Conservation (phyloP, 768 basidiomycete species). For the Leucocoprinus birnbaumii region DNA sequence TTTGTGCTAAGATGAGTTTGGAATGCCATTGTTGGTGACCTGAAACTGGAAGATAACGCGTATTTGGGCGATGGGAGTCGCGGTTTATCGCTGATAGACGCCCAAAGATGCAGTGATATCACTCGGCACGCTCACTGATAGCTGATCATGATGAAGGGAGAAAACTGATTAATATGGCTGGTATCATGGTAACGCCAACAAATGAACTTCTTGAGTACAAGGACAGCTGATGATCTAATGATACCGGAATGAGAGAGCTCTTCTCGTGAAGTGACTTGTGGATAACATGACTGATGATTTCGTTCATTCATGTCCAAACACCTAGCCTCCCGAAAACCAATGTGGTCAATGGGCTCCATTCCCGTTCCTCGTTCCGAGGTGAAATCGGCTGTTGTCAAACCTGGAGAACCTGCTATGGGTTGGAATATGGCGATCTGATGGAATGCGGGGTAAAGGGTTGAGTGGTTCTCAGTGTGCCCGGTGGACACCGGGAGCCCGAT, state of each 20-base stretch:
- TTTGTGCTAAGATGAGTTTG: too few species aligned
- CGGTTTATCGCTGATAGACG: too few species aligned
- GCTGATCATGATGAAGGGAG: neutral
- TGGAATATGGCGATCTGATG: neutral
- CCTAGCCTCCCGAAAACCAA: too few species aligned
- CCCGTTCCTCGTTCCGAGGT: too few species aligned
- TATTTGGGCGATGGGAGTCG: too few species aligned
- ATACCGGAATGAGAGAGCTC: conserved; percentile 2
- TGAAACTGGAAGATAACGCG: too few species aligned
- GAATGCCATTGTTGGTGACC: too few species aligned
- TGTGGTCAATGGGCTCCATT: too few species aligned
- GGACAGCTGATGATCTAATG: neutral
- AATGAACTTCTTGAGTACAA: conserved; percentile 1
- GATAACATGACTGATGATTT: too few species aligned
- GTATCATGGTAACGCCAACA: conserved; percentile 7
- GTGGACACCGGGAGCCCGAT: neutral
- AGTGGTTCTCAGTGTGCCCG: conserved; percentile 1
- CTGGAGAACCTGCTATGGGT: neutral
- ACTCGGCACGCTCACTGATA: neutral
- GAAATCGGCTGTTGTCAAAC: too few species aligned
- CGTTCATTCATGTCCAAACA: too few species aligned
- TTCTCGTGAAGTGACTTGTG: too few species aligned
- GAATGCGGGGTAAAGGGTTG: conserved; percentile 1
- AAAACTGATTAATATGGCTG: neutral
- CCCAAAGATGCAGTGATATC: neutral